Evolutionary conservation across 768 basidiomycete genomes (phyloP), one percentile per base, ranked within the genome.

Genomic region (Pisolithus orientalis): DNA sequence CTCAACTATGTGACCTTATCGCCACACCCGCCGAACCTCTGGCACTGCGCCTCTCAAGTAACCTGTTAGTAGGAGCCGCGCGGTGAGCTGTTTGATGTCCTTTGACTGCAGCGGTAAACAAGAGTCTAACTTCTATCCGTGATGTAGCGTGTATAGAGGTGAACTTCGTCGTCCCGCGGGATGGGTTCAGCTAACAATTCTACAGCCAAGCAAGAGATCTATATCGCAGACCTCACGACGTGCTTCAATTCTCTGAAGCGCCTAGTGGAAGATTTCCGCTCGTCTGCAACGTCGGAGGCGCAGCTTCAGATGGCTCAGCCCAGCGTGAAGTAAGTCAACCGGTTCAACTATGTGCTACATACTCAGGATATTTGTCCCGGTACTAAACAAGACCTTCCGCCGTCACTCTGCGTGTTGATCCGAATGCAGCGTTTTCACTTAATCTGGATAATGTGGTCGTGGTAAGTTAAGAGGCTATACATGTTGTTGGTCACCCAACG

Each of bases 51-150:
- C 72, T 94, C 50, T 93, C 92, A 9, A 91, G 90, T 53, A 92
- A 91, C 63, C 70, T 95, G 40, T 83, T 95, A 77, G 85, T 94
- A 54, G 93, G 93, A 4, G 93, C 87, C 34, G 89, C 87, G 21
- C 82, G 92, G 92, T 92, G 66, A 53, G 80, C 60, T 44, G 4
- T 28, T 24, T 3, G 39, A 44, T 28, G 42, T 39, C 29, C 21
- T 34, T 38, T 8, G n/a, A 21, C 8, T 37, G 13, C 32, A 47
- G 13, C 6, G n/a, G 27, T 34, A 14, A 13, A 14, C 47, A 58
- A 31, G 62, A 27, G 43, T 28, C 34, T 45, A 27, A 6, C 47
- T 42, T 17, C 25, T 25, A 13, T n/a, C 40, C 39, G 11, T 42
- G n/a, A 46, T 39, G 3, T 37, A 79, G 75, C 3, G 74, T 81